Evolutionary conservation across 495 filamentous ascomycete genomes (phyloP).

Genomic region (Hamigera avellanea): DNA sequence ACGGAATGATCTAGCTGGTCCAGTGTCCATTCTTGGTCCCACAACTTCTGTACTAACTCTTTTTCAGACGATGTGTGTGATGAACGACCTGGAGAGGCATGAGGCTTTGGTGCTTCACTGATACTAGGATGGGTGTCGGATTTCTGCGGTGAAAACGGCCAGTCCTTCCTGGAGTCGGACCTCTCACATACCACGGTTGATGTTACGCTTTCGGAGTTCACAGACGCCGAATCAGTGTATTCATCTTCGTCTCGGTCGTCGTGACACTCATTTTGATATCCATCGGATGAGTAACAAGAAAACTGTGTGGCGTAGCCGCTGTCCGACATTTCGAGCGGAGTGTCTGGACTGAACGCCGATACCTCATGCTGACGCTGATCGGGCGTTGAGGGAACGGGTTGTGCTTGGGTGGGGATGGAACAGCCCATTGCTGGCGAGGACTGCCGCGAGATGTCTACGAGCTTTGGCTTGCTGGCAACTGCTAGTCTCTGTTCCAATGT

Average conservation of each 20-base stretch:
- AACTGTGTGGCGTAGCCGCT: slow-evolving; percentile 26
- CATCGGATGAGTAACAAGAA: slow-evolving; percentile 17
- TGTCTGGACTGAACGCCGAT: slow-evolving; percentile 36
- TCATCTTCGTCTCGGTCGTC: slow-evolving; percentile 21
- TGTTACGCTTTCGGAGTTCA: slow-evolving; percentile 18
- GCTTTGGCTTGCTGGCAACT: slow-evolving; percentile 31
- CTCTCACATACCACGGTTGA: slow-evolving; percentile 19
- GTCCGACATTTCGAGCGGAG: slow-evolving; percentile 28
- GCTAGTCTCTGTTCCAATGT: slow-evolving; percentile 19
- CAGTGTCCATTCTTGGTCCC: slow-evolving; percentile 36
- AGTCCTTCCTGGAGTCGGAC: slow-evolving; percentile 10
- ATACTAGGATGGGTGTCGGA: slow-evolving; percentile 13
- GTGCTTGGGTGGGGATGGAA: slow-evolving; percentile 13
- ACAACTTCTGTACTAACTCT: slow-evolving; percentile 22
- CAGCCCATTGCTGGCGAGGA: slow-evolving; percentile 21
- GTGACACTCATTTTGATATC: slow-evolving; percentile 10
- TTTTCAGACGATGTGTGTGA: slow-evolving; percentile 21
- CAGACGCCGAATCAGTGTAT: slow-evolving; percentile 19
- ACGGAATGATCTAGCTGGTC: slow-evolving; percentile 33
- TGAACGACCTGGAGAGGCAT: slow-evolving; percentile 13
- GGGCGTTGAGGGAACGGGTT: slow-evolving; percentile 24
- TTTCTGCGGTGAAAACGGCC: slow-evolving; percentile 10
- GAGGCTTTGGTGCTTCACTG: slow-evolving; percentile 6
- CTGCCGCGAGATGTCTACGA: slow-evolving; percentile 34
- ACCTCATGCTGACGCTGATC: slow-evolving; percentile 30